Percentiles rank a stretch among this genome's conserved stretches.
Evolutionary conservation across 441 rosid genomes (phyloP).

Genomic region (Arabidopsis hybrid): DNA sequence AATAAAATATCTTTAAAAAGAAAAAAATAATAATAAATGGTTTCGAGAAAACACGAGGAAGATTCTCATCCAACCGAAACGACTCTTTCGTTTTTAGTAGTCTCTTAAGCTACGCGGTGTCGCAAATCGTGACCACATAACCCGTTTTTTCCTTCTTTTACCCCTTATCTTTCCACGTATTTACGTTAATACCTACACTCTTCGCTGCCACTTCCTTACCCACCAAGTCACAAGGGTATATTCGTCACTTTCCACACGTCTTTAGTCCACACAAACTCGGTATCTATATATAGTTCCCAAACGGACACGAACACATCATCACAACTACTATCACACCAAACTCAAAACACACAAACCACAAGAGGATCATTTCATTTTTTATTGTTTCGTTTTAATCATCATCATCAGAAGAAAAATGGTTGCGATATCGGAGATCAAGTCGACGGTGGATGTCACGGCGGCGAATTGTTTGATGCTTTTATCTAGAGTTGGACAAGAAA

Average conservation of each 20-base stretch:
- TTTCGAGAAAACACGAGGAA: slow-evolving; percentile 45
- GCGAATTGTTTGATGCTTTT: slow-evolving; percentile 79
- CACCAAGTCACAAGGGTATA: slow-evolving; percentile 49
- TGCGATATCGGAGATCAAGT: slow-evolving; percentile 40
- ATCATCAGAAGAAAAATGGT: slow-evolving; percentile 27
- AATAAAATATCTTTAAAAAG: slow-evolving; percentile 20
- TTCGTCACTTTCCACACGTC: slow-evolving; percentile 42
- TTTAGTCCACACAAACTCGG: slow-evolving; percentile 37
- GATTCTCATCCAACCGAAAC: slow-evolving; percentile 41
- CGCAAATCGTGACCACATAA: slow-evolving; percentile 45
- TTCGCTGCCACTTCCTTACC: slow-evolving; percentile 49
- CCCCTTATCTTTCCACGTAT: slow-evolving; percentile 24
- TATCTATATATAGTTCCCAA: slow-evolving; percentile 38
- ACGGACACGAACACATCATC: slow-evolving; percentile 26
- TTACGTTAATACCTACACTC: slow-evolving; percentile 42
- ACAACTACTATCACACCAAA: slow-evolving; percentile 22
- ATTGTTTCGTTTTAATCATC: not conserved
- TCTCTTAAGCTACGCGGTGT: slow-evolving; percentile 45
- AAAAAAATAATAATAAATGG: not conserved
- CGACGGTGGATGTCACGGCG: slow-evolving; percentile 42
- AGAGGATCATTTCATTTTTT: not conserved
- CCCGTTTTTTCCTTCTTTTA: not conserved
- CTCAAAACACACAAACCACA: not conserved
- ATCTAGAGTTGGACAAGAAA: slow-evolving; percentile 62
- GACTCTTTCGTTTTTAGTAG: slow-evolving; percentile 32